phyloP scores from a whole-genome alignment of 345 rosid species.

The Nasturtium officinale region DNA sequence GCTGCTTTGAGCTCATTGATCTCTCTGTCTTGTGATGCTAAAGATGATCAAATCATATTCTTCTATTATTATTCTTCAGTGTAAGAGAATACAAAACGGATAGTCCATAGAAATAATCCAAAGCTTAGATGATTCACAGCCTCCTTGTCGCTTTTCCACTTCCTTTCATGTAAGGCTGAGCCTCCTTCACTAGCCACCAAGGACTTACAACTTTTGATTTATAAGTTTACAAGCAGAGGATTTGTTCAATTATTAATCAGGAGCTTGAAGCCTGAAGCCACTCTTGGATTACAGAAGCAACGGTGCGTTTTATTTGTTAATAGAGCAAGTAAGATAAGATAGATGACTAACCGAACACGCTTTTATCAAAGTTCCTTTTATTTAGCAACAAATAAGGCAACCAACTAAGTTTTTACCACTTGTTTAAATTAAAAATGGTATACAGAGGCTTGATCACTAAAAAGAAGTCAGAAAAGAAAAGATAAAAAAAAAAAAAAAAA shows the following conservation, averaged over 20 bases:
- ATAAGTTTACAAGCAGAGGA: background rate
- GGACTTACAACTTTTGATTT: background rate
- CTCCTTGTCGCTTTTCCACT: too few species aligned
- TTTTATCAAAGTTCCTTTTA: background rate
- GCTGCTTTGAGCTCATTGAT: constrained; percentile 19
- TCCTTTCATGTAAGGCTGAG: too few species aligned
- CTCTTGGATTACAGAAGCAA: constrained; percentile 60
- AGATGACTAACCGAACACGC: background rate
- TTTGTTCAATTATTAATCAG: background rate
- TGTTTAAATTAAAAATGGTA: constrained; percentile 33
- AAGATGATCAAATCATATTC: too few species aligned
- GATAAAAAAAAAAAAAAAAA: background rate
- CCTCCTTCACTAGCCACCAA: background rate
- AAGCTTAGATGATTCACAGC: too few species aligned
- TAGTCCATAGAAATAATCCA: too few species aligned
- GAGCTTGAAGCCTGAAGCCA: constrained; percentile 48
- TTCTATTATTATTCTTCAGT: too few species aligned
- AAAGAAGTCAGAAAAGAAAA: background rate
- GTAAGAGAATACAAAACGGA: too few species aligned
- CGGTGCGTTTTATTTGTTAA: too few species aligned
- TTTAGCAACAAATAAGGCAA: constrained; percentile 8
- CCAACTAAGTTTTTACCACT: constrained; percentile 34
- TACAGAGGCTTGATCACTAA: constrained; percentile 35
- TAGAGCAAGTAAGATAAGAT: too few species aligned
- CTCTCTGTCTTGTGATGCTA: too few species aligned